Base-by-base conservation (phyloP, 306 rosid genomes). In the Abrus precatorius region DNA sequence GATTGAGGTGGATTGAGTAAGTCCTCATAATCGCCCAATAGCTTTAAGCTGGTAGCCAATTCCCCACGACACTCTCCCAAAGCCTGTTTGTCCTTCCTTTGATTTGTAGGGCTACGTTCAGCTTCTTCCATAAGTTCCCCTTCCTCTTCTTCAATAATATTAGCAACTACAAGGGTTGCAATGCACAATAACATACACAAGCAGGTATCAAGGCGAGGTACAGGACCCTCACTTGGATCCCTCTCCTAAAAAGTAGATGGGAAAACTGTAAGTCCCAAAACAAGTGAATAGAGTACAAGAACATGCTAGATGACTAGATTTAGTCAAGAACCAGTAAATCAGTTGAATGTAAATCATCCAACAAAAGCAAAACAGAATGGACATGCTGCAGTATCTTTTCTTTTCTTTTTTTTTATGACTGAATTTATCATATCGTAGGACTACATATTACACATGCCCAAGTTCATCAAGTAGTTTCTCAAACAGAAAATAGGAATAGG, bases 151-250 rank as follows among this genome's bases (percentile, higher is more conserved):
- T 95, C 99, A 69, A 93, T 81, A 75, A 95, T 85, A 77, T 86
- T 86, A 59, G 98, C 87, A 29, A 95, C 91, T 0, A 91, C 92
- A 68, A 93, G 98, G 56, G 93, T 90, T 11, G 98, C 84, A 69
- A 92, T 86, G 83, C 96, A 89, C 88, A 95, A 85, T 53, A 95
- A 76, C 98, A 93, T 86, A 91, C 93, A 91, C 84, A 95, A 80
- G 88, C 99, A 87, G 75, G 98, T 93, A 84, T 95, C 99, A 45
- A 95, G 90, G 75, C 98, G 97, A 86, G 99, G 98, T 69, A 90
- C 97, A 82, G 99, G 99, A 72, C 98, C 99, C 84, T 95, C 99
- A 68, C 85, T 78, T 8, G 96, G 91, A 88, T 92, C 98, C 83
- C 97, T 91, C 92, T 95, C 99, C 99, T 95, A 61, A 78, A 76